Evolutionary conservation across 2,329 filamentous ascomycete species (phyloP), one percentile per base, ranked within the genome.

Genomic region (Ophiostoma angusticollis): DNA sequence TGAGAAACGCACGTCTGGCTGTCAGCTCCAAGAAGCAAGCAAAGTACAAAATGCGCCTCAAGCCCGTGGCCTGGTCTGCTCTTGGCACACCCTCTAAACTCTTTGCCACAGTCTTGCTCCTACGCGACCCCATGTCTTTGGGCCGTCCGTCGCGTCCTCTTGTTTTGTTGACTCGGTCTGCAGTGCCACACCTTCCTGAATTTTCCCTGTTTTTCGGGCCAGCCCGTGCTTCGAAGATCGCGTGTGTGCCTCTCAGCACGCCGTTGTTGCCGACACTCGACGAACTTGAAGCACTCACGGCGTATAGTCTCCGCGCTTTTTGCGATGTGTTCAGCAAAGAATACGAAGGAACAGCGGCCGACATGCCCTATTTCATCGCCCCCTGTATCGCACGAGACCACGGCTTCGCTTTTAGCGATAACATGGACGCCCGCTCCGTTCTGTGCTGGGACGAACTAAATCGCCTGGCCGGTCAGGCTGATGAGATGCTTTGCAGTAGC

Each of bases 281-380:
- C 0, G 53, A 65, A 2, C 47, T 85, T 0, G 49, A 61, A 0
- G 51, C 60, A 0, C 54, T 96, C n/a, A 77, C 75, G 1, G 58
- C 56, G 0, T 93, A 91, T 54, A 94, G 84, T 0, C 60, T 93
- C 29, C 68, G 71, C 5, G 58, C 93, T 0, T 95, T 93, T 56
- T 62, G 73, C 13, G 85, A 96, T 49, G 64, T 95, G 0, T 96
- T 94, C 62, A 89, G 86, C 57, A 98, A 98, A 56, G 67, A 68
- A 3, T 98, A 84, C 50, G 75, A 82, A 35, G 63, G 72, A 0
- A 65, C 75, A 13, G 49, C 65, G 0, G 58, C 67, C 1, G 74
- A 78, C 21, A 70, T 94, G 54, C 80, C 86, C 0, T 98, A 95
- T 57, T 94, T 86, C 63, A 53, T 95, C 12, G 81, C 77, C 0